Conservation (phyloP, 306 rosid species). For the Ceratonia siliqua region DNA sequence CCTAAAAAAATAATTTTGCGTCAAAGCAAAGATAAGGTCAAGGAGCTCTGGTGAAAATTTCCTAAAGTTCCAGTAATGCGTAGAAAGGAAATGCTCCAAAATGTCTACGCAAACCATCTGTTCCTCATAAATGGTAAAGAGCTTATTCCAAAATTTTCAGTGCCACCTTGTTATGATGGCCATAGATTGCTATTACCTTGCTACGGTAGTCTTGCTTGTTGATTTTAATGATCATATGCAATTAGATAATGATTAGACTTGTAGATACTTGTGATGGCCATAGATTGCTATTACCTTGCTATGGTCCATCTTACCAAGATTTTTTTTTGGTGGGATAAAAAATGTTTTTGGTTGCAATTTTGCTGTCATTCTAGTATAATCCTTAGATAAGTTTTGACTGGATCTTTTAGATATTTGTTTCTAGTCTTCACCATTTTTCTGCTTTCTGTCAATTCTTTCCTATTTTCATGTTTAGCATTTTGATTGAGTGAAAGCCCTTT, state of each 20-base stretch:
- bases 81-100: no score
- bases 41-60: no score
- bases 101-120: no score
- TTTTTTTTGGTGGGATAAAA: slow-evolving; percentile 20
- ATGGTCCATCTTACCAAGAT: slow-evolving; percentile 13
- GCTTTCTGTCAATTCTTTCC: slow-evolving; percentile 15
- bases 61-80: no score
- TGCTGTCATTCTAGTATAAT: slow-evolving; percentile 7
- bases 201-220: not conserved
- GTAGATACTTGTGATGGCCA: no score
- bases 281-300: no score
- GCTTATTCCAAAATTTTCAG: no score
- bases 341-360: not conserved
- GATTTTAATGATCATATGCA: not conserved
- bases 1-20: no score
- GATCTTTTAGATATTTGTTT: not conserved
- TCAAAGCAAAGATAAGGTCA: no score
- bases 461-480: slow-evolving; percentile 20
- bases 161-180: not conserved
- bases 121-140: no score
- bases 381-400: not conserved
- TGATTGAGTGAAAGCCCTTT: slow-evolving; percentile 16
- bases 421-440: not conserved
- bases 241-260: not conserved
- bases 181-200: not conserved